Evolutionary conservation across 768 basidiomycete genomes (phyloP).

Genomic region (Macrolepiota fuliginosa): DNA sequence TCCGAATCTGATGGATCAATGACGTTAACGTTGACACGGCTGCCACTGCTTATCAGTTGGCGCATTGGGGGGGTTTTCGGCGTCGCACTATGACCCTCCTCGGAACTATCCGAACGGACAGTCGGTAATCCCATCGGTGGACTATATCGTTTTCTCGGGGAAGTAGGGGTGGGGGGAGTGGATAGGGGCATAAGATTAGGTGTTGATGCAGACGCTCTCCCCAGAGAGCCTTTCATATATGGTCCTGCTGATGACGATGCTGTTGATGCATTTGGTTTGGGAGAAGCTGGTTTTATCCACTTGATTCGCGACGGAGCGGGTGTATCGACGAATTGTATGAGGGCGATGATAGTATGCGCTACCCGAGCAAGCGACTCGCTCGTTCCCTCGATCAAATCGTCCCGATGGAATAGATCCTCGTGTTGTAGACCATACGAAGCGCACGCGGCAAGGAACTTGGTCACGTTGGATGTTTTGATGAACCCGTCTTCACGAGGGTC

Average conservation of each 20-base stretch:
- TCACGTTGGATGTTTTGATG: slow-evolving; percentile 65
- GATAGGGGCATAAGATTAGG: slow-evolving; percentile 50
- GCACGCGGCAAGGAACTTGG: slow-evolving; percentile 76
- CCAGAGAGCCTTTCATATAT: slow-evolving; percentile 35
- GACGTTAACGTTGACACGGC: slow-evolving; percentile 1
- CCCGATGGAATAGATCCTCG: slow-evolving; percentile 64
- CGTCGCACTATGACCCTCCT: slow-evolving; percentile 25
- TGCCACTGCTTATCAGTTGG: background rate
- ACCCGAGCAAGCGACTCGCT: slow-evolving; percentile 68
- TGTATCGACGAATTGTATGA: slow-evolving; percentile 61
- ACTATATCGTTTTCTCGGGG: slow-evolving; percentile 46
- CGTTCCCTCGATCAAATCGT: slow-evolving; percentile 63
- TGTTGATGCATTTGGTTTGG: slow-evolving; percentile 6
- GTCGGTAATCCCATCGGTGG: slow-evolving; percentile 50
- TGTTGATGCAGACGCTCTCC: slow-evolving; percentile 56
- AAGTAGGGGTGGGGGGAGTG: slow-evolving; percentile 35
- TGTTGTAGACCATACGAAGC: slow-evolving; percentile 60
- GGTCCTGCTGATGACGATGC: slow-evolving; percentile 20
- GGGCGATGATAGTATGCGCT: slow-evolving; percentile 67
- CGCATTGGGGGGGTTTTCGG: slow-evolving; percentile 8
- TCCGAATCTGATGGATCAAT: slow-evolving; percentile 18
- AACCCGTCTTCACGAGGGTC: slow-evolving; percentile 68
- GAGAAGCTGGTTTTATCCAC: slow-evolving; percentile 22
- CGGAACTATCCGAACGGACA: slow-evolving; percentile 56
- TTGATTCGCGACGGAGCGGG: slow-evolving; percentile 46